A percentile compares a stretch with the other conserved stretches of the same genome.
Evolutionary conservation across 2,329 filamentous ascomycete genomes (phyloP).

Genomic region (Pestalotiopsis sp.): DNA sequence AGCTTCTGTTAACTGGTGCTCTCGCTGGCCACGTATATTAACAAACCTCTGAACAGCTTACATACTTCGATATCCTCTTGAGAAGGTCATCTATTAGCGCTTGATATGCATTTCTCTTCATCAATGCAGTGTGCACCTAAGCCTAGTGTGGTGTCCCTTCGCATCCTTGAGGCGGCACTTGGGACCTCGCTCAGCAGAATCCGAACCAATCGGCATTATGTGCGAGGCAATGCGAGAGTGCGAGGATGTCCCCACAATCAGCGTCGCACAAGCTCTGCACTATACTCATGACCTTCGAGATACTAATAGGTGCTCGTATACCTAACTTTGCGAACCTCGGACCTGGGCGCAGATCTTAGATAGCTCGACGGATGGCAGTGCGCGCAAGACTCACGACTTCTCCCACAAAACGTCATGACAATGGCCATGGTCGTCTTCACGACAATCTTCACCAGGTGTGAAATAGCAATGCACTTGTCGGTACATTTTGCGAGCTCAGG

Average conservation of each 20-base stretch:
- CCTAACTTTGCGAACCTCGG: neutral
- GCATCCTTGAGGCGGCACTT: neutral
- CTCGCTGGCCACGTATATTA: too few species aligned
- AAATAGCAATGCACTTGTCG: neutral
- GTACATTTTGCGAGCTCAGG: neutral
- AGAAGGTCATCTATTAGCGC: too few species aligned
- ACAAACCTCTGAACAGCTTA: too few species aligned
- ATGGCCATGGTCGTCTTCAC: neutral
- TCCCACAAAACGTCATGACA: neutral
- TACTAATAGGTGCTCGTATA: neutral
- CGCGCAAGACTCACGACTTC: neutral
- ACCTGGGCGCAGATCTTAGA: neutral
- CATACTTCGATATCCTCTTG: too few species aligned
- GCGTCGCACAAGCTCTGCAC: neutral
- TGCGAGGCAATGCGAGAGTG: neutral
- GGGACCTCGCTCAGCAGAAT: neutral
- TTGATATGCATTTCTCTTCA: too few species aligned
- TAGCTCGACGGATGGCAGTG: neutral
- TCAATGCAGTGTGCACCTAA: too few species aligned
- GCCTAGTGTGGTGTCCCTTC: neutral
- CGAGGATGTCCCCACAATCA: neutral
- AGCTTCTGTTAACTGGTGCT: too few species aligned
- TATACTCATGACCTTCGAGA: neutral
- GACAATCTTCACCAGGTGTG: neutral
- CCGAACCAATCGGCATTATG: neutral